These are phyloP conservation scores for Skeletonema tropicum DNA, from an alignment of 108 stramenopile species.

Conservation along the genomic window DNA sequence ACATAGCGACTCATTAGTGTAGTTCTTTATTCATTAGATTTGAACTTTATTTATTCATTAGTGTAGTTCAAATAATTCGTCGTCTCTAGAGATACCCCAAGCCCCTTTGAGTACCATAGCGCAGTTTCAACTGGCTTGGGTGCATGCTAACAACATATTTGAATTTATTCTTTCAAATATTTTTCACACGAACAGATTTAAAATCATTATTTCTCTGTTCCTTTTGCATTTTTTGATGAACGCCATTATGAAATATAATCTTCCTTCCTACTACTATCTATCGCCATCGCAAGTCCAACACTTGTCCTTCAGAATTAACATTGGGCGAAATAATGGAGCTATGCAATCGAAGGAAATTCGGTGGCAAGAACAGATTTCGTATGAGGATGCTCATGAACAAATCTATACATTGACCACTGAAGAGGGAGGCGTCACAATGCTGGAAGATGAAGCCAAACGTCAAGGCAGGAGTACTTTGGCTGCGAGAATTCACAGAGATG, in stretches of 20 bases:
- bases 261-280: slow-evolving; percentile 36
- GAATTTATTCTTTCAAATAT: too few species aligned
- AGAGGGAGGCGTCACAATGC: background rate
- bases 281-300: slow-evolving; percentile 18
- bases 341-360: slow-evolving; percentile 20
- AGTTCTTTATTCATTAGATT: too few species aligned
- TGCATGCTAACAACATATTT: too few species aligned
- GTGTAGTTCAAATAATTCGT: too few species aligned
- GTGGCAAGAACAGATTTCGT: slow-evolving; percentile 28
- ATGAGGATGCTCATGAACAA: background rate
- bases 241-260: background rate
- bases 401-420: background rate
- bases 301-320: slow-evolving; percentile 20
- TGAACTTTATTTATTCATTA: too few species aligned
- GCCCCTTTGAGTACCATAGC: too few species aligned
- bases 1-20: too few species aligned
- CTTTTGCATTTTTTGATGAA: too few species aligned
- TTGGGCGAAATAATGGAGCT: slow-evolving; percentile 5
- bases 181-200: too few species aligned
- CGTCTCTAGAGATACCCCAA: too few species aligned
- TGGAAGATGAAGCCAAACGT: background rate
- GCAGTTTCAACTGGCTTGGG: too few species aligned
- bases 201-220: too few species aligned
- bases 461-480: background rate
- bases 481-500: slow-evolving; percentile 10